Evolutionary conservation across 2,329 filamentous ascomycete species (phyloP).

Genomic region (Colletotrichum horii): DNA sequence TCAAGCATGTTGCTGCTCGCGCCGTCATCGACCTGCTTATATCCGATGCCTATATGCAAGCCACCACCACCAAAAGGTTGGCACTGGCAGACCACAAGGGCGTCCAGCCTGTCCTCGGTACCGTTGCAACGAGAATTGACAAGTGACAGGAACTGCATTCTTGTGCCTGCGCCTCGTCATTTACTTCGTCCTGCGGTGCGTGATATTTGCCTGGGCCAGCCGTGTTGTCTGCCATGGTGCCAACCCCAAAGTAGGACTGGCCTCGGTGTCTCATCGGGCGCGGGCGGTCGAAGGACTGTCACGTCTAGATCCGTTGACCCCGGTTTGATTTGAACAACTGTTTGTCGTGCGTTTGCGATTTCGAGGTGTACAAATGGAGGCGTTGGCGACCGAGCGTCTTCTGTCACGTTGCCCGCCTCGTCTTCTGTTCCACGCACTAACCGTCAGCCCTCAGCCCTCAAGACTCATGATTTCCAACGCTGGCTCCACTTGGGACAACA

Average conservation of each 20-base stretch:
- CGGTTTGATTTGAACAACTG: background rate
- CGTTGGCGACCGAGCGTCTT: background rate
- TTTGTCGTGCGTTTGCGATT: background rate
- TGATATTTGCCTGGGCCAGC: background rate
- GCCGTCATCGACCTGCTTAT: background rate
- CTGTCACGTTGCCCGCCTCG: background rate
- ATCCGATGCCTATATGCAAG: background rate
- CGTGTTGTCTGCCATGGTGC: background rate
- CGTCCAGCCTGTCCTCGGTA: background rate
- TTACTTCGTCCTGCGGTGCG: background rate
- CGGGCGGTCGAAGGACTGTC: background rate
- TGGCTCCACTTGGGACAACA: background rate
- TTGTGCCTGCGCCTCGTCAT: slow-evolving; percentile 4
- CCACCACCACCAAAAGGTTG: background rate
- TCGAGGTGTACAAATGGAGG: background rate
- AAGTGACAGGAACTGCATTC: slow-evolving; percentile 10
- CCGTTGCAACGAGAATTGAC: slow-evolving; percentile 6
- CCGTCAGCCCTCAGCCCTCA: background rate
- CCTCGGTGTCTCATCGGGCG: background rate
- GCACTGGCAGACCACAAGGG: background rate
- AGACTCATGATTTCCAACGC: background rate
- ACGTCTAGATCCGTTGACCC: background rate
- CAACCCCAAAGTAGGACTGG: background rate
- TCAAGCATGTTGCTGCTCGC: background rate
- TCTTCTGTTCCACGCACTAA: background rate